These are phyloP conservation scores for Alternaria atra DNA, from an alignment of 2,329 filamentous ascomycete species.

Conservation along the genomic window DNA sequence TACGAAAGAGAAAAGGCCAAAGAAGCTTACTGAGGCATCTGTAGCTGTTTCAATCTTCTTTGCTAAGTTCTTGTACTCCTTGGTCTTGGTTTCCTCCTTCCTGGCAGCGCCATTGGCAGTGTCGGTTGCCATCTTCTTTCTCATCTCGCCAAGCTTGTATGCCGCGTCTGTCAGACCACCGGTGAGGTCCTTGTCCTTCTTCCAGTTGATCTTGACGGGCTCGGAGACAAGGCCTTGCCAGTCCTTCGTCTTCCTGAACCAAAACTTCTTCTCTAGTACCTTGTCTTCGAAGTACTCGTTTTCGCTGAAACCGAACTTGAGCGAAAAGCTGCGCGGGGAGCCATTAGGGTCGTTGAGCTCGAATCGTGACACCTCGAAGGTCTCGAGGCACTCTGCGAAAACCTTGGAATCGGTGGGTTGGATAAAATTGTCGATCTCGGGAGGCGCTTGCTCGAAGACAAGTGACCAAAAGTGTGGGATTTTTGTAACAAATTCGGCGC, in stretches of 20 bases:
- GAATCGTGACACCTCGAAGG: constrained; percentile 79
- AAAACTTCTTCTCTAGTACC: constrained; percentile 90
- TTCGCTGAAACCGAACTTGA: constrained; percentile 76
- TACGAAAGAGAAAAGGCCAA: constrained; percentile 84
- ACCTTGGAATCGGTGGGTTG: constrained; percentile 80
- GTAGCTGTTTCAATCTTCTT: constrained; percentile 65
- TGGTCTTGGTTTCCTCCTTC: constrained; percentile 64
- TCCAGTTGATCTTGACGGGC: constrained; percentile 85
- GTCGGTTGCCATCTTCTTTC: constrained; percentile 50
- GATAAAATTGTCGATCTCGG: constrained; percentile 88
- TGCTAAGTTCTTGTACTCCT: constrained; percentile 64
- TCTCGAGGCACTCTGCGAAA: constrained; percentile 72
- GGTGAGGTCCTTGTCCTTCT: constrained; percentile 80
- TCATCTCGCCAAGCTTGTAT: constrained; percentile 72
- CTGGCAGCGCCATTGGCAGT: constrained; percentile 51
- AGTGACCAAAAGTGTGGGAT: constrained; percentile 95
- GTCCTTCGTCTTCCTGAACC: constrained; percentile 75
- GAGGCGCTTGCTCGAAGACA: constrained; percentile 85
- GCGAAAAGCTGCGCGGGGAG: constrained; percentile 79
- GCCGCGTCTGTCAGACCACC: constrained; percentile 79
- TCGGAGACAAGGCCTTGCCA: constrained; percentile 85
- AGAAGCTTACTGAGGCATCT: constrained; percentile 79
- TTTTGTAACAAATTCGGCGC: constrained; percentile 72
- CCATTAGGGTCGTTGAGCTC: constrained; percentile 74
- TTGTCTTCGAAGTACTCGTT: constrained; percentile 85